Percentiles rank a stretch among this genome's conserved stretches.
phyloP scores from a whole-genome alignment of 1,284 basidiomycete genomes.

The Trametes polyzona region DNA sequence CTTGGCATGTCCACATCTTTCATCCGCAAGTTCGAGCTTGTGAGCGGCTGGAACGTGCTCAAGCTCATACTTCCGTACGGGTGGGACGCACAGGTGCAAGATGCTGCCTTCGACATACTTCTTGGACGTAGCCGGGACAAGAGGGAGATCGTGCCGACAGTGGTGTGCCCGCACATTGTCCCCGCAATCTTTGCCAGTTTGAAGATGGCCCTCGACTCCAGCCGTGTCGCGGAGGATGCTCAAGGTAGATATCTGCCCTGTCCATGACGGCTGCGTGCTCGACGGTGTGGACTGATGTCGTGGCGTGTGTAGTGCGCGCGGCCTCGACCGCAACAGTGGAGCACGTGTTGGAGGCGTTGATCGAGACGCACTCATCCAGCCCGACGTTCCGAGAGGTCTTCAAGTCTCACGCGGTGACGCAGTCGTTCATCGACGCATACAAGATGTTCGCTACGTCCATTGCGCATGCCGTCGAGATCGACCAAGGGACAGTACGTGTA shows the following conservation, averaged over 20 bases:
- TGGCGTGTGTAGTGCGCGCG: not conserved
- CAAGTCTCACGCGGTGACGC: conserved; percentile 67
- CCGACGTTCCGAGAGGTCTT: conserved; percentile 71
- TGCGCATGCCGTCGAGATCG: conserved; percentile 41
- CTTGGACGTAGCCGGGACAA: conserved; percentile 45
- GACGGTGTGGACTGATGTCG: not conserved
- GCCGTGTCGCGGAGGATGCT: conserved; percentile 16
- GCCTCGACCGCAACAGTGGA: conserved; percentile 53
- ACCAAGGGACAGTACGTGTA: conserved; percentile 52
- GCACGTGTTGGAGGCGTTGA: conserved; percentile 65
- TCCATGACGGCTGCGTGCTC: too few species aligned
- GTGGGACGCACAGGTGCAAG: conserved; percentile 70
- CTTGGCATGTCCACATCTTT: conserved; percentile 60
- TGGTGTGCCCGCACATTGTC: conserved; percentile 68
- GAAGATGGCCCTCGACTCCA: conserved; percentile 40
- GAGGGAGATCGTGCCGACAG: conserved; percentile 33
- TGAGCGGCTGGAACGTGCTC: conserved; percentile 74
- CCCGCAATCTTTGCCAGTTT: conserved; percentile 68
- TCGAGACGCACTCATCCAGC: conserved; percentile 63
- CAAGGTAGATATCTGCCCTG: conserved; percentile 4
- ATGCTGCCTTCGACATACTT: conserved; percentile 66
- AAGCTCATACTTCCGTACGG: conserved; percentile 65
- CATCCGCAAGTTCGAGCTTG: conserved; percentile 73
- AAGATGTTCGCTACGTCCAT: conserved; percentile 55
- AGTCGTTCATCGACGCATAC: conserved; percentile 67